phyloP scores from a whole-genome alignment of 768 basidiomycete genomes.

The Lactarius evosmus region DNA sequence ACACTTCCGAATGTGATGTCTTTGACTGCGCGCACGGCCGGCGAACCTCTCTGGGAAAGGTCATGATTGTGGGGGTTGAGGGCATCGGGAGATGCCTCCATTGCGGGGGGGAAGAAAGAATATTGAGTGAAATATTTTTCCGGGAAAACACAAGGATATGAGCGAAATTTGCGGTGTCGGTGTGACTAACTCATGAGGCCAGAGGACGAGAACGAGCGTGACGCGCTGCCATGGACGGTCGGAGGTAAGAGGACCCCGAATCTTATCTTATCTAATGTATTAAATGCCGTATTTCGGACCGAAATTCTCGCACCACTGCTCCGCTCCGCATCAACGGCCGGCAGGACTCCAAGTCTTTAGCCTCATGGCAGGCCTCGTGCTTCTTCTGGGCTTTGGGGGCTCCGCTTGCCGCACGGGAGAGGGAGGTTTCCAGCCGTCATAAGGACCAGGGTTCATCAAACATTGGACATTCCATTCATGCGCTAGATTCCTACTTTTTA shows the following conservation, averaged over 20 bases:
- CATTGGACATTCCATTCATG: background rate
- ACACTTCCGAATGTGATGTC: constrained; percentile 34
- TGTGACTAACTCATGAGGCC: background rate
- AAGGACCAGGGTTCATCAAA: background rate
- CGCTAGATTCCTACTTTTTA: background rate
- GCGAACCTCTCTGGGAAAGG: constrained; percentile 10
- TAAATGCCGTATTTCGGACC: no score
- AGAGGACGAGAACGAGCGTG: background rate
- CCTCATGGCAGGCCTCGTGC: background rate
- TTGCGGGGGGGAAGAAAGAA: background rate
- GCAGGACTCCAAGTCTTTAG: background rate
- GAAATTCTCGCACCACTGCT: background rate
- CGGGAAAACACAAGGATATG: background rate
- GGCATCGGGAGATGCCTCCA: constrained; percentile 30
- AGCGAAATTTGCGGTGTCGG: background rate
- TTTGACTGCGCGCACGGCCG: constrained; percentile 31
- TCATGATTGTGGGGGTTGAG: constrained; percentile 21
- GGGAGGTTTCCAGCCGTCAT: background rate
- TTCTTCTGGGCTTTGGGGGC: background rate
- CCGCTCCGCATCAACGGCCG: background rate
- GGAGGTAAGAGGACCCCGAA: background rate
- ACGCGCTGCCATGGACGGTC: no score
- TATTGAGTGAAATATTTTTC: background rate
- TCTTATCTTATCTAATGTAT: constrained; percentile 20
- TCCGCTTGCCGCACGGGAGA: background rate